Evolutionary conservation across 108 stramenopile genomes (phyloP), one percentile per base, ranked within the genome.

Genomic region (Thalassiosira profunda): DNA sequence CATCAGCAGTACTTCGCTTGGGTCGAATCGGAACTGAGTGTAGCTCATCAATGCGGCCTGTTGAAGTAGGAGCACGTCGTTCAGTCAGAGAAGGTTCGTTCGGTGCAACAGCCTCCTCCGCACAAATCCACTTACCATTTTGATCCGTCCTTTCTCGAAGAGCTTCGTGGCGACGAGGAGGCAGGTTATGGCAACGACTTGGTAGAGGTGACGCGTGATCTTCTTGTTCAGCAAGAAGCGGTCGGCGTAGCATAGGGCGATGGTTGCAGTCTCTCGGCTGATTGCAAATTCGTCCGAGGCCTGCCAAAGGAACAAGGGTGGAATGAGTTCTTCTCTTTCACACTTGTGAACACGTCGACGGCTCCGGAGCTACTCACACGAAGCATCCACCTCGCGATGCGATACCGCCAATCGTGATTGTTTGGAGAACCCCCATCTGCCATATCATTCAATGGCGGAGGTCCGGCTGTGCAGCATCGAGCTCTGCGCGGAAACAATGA

Each of bases 371-470:
- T n/a, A n/a, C n/a, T n/a, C n/a, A 63, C 74, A 52, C 49, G 29
- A n/a, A 76, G 30, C 57, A 76, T 46, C 74, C 74, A 76, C 23
- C 74, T 26, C 2, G 58, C 58, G 23, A 76, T 76, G 12, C 74
- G 58, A 45, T 67, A 76, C 31, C 74, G 41, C 64, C 74, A 67
- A 40, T 66, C 72, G 38, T 14, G 38, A n/a, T n/a, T n/a, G n/a
- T n/a, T n/a, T n/a, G n/a, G n/a, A n/a, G n/a, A n/a, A n/a, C n/a
- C n/a, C n/a, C n/a, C n/a, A n/a, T n/a, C n/a, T n/a, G n/a, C n/a
- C n/a, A n/a, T n/a, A n/a, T n/a, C n/a, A n/a, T n/a, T n/a, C n/a
- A n/a, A n/a, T n/a, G n/a, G n/a, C n/a, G n/a, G n/a, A n/a, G n/a
- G n/a, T n/a, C n/a, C n/a, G n/a, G n/a, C n/a, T n/a, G n/a, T n/a